Evolutionary conservation across 345 rosid species (phyloP).

Genomic region (Theobroma cacao): DNA sequence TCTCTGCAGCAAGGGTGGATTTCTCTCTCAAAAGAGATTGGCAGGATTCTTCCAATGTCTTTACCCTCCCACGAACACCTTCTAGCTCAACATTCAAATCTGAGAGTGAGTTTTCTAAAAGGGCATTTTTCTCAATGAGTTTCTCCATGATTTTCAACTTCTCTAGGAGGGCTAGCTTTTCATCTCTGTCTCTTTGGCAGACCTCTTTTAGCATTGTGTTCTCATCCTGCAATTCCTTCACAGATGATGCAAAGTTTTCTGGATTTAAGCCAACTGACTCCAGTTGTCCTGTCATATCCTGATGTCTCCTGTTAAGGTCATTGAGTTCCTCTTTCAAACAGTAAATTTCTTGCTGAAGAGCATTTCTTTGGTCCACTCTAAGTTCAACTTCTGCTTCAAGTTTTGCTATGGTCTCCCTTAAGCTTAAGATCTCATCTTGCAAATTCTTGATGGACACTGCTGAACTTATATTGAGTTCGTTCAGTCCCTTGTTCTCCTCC

Average conservation of each 20-base stretch:
- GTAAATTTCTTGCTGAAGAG: constrained; percentile 96
- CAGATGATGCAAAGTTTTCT: constrained; percentile 56
- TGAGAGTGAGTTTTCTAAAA: constrained; percentile 84
- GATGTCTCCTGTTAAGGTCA: constrained; percentile 66
- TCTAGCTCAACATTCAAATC: constrained; percentile 85
- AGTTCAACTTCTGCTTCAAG: constrained; percentile 94
- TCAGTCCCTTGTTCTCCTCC: constrained; percentile 56
- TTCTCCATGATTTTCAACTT: constrained; percentile 79
- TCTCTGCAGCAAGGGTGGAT: constrained; percentile 62
- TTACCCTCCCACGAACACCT: constrained; percentile 63
- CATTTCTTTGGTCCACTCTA: constrained; percentile 86
- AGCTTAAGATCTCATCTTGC: constrained; percentile 64
- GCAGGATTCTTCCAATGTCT: constrained; percentile 62
- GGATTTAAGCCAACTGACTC: constrained; percentile 65
- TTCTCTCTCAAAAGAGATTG: constrained; percentile 60
- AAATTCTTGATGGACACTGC: constrained; percentile 59
- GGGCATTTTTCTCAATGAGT: constrained; percentile 68
- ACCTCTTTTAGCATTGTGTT: constrained; percentile 52
- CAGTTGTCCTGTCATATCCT: constrained; percentile 60
- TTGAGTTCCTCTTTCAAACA: constrained; percentile 92
- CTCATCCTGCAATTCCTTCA: constrained; percentile 66
- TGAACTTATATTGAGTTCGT: constrained; percentile 66
- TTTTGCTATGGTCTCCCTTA: constrained; percentile 67
- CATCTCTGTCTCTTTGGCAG: constrained; percentile 47
- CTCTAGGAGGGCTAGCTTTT: constrained; percentile 55